A percentile compares a stretch with the other conserved stretches of the same genome.
These are phyloP conservation scores for Immersiella caudata DNA, from an alignment of 495 filamentous ascomycete species.

Conservation along the genomic window DNA sequence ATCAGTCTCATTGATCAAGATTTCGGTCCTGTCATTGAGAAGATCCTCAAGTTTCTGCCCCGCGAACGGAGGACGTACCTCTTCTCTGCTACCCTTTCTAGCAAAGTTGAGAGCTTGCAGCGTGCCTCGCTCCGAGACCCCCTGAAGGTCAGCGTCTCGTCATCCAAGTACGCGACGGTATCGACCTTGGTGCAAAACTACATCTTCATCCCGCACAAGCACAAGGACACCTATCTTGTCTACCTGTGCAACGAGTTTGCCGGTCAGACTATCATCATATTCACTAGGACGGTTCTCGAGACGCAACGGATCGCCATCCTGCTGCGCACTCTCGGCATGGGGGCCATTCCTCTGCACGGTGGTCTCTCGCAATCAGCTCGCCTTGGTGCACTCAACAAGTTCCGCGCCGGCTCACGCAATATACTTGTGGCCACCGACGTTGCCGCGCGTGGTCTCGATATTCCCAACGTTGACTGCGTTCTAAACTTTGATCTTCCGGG, in stretches of 20 bases:
- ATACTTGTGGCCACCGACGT: conserved; percentile 97
- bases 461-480: conserved; percentile 86
- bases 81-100: conserved; percentile 92
- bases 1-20: conserved; percentile 81
- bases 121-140: conserved; percentile 84
- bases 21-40: conserved; percentile 89
- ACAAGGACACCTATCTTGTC: conserved; percentile 90
- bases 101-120: conserved; percentile 89
- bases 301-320: conserved; percentile 82
- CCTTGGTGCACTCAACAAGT: conserved; percentile 84
- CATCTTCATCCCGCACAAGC: conserved; percentile 81
- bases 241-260: conserved; percentile 81
- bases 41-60: conserved; percentile 87
- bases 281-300: conserved; percentile 91
- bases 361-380: conserved; percentile 83
- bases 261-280: conserved; percentile 84
- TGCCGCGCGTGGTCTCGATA: conserved; percentile 91
- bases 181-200: conserved; percentile 80
- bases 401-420: conserved; percentile 71
- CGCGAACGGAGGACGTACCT: conserved; percentile 80
- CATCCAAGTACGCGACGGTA: conserved; percentile 84
- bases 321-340: conserved; percentile 69
- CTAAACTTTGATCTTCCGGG: conserved; percentile 83
- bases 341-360: conserved; percentile 89
- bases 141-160: conserved; percentile 69